Evolutionary conservation across 495 filamentous ascomycete genomes (phyloP).

Genomic region (Aspergillus cristatus): DNA sequence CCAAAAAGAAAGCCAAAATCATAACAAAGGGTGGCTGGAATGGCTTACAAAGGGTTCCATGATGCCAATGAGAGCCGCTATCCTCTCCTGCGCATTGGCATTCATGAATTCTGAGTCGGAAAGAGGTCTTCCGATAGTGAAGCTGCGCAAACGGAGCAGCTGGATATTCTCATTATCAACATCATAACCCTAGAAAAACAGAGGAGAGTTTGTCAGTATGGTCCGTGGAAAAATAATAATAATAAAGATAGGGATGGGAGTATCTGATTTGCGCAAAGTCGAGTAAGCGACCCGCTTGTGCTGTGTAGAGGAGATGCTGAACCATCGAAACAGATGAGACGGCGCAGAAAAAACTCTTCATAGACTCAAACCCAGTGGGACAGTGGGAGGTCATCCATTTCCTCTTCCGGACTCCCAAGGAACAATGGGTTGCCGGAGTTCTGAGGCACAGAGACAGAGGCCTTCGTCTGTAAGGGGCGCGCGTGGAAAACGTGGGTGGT

Average conservation of each 20-base stretch:
- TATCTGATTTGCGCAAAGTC: background rate
- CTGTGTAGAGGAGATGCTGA: slow-evolving; percentile 12
- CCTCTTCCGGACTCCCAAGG: slow-evolving; percentile 12
- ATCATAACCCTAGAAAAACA: slow-evolving; percentile 52
- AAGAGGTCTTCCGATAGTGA: slow-evolving; percentile 57
- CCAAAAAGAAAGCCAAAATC: slow-evolving; percentile 15
- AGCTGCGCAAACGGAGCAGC: slow-evolving; percentile 67
- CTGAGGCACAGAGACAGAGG: background rate
- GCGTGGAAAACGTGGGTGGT: background rate
- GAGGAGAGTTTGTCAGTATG: slow-evolving; percentile 10
- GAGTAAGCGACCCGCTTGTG: slow-evolving; percentile 6
- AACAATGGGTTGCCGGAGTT: slow-evolving; percentile 4
- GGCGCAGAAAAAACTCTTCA: slow-evolving; percentile 21
- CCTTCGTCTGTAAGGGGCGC: too few relatives aligned
- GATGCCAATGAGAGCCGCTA: slow-evolving; percentile 44
- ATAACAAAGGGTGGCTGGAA: slow-evolving; percentile 12
- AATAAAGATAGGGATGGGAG: too few relatives aligned
- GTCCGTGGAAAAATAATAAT: background rate
- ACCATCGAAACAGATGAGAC: slow-evolving; percentile 38
- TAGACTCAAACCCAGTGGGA: slow-evolving; percentile 12
- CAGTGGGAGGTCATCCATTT: slow-evolving; percentile 11
- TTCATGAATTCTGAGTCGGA: slow-evolving; percentile 45
- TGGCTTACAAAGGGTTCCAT: slow-evolving; percentile 58
- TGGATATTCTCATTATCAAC: slow-evolving; percentile 64
- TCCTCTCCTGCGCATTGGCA: slow-evolving; percentile 42